A percentile compares a stretch with the other conserved stretches of the same genome.
Conservation (phyloP, 805 yeast species). For the Tetrapisispora fleetii region DNA sequence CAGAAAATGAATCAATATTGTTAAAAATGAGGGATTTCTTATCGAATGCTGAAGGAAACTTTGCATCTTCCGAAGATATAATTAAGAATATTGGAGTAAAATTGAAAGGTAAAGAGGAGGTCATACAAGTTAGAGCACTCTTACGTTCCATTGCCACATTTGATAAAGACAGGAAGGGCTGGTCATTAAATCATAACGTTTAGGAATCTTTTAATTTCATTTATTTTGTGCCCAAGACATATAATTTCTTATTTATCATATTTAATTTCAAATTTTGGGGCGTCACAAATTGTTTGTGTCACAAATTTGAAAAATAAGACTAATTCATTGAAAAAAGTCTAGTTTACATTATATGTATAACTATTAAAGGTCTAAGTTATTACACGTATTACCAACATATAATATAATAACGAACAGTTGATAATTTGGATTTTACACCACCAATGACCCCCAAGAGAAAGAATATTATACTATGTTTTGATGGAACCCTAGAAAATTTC, state of each 20-base stretch:
- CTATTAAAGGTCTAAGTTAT: no score
- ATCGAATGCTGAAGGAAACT: conserved; percentile 26
- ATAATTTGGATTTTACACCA: not conserved
- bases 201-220: conserved; percentile 4
- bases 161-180: conserved; percentile 47
- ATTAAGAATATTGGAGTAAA: conserved; percentile 30
- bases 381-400: no score
- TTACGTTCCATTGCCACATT: conserved; percentile 58
- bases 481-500: conserved; percentile 53
- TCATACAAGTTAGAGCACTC: conserved; percentile 56
- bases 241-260: no score
- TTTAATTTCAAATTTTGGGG: no score
- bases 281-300: not conserved
- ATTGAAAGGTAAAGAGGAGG: conserved; percentile 42
- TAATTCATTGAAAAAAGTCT: no score
- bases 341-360: no score
- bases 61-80: conserved; percentile 43
- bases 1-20: conserved; percentile 3
- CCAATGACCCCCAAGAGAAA: conserved; percentile 13
- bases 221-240: no score
- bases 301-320: not conserved
- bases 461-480: conserved; percentile 48
- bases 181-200: conserved; percentile 56
- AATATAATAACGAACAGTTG: not conserved
- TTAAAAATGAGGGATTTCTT: conserved; percentile 33